These are phyloP conservation scores for Benincasa hispida DNA, from an alignment of 306 rosid genomes.

Conservation along the genomic window DNA sequence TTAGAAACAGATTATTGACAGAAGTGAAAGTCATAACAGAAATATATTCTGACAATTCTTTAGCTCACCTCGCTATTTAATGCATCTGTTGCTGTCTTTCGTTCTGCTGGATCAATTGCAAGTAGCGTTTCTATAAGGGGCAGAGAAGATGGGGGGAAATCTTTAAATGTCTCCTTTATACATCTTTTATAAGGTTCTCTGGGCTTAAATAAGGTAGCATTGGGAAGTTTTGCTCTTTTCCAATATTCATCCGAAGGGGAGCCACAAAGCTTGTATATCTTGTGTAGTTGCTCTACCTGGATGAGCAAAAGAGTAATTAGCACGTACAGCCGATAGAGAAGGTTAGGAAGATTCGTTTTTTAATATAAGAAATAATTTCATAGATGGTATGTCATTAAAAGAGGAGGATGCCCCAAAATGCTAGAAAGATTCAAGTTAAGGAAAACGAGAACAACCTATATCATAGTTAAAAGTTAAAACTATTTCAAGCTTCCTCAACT, in stretches of 20 bases:
- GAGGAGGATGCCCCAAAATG: neutral
- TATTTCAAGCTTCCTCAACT: neutral
- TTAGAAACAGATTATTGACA: conserved; percentile 9
- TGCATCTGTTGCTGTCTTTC: conserved; percentile 53
- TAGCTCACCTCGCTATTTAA: conserved; percentile 46
- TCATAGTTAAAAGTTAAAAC: neutral
- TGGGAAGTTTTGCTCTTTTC: conserved; percentile 56
- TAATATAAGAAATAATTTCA: too few species aligned
- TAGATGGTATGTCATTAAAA: too few species aligned
- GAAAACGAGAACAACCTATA: neutral
- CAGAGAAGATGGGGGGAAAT: conserved; percentile 51
- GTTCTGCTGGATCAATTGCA: conserved; percentile 60
- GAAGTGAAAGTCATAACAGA: conserved; percentile 6
- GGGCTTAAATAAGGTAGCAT: conserved; percentile 63
- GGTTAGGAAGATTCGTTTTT: neutral
- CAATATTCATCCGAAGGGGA: conserved; percentile 70
- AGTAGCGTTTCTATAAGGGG: conserved; percentile 56
- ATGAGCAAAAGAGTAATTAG: conserved; percentile 11
- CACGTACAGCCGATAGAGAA: neutral
- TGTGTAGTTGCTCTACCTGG: conserved; percentile 71
- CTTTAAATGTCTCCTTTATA: conserved; percentile 49
- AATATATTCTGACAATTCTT: conserved; percentile 7
- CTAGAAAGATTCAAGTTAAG: neutral
- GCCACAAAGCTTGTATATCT: conserved; percentile 70
- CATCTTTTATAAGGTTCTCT: conserved; percentile 58